Base-by-base conservation (phyloP, 2,329 filamentous ascomycete genomes). In the Penicillium olsonii region DNA sequence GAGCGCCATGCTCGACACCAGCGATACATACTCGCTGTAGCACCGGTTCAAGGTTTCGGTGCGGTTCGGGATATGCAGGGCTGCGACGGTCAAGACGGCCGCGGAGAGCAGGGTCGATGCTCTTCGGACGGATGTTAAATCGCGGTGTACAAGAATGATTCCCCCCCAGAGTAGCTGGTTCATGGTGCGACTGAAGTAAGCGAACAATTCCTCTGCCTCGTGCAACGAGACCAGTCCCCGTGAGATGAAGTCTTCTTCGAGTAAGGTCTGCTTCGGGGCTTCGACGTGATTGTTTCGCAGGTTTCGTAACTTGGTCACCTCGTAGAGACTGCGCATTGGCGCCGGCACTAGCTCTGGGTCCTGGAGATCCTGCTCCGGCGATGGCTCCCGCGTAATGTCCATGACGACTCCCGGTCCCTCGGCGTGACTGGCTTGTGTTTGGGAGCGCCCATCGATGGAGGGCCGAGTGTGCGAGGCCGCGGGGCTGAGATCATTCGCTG, bases 1-100 rank as follows among this genome's bases (percentile, higher is more conserved):
- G 54, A 85, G 79, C 64, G 83, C 81, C 45, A 80, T 81, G 12
- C 70, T 76, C 1, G 80, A 79, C 35, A 84, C 78, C 11, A 84
- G 70, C 0, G 76, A 71, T 1, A 82, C 75, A 55, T 84, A 84
- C 52, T 83, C 81, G 44, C 75, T 74, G 60, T 80, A 84, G 61
- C 81, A 84, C 2, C 72, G 65, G 3, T 76, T 75, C 49, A 84
- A 78, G 2, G 78, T 76, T 12, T 72, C 69, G 5, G 77, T 78
- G 41, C 76, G 77, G 34, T 75, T 76, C 1, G 81, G 79, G 33
- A 83, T 79, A 59, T 84, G 82, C 2, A 84, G 70, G 0, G 82
- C 80, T 3, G 80, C 78, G 1, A 85, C 81, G 0, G 81, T 81
- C 5, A 83, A 72, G 18, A 82, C 79, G 0, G 79, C 78, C 0